phyloP scores from a whole-genome alignment of 768 basidiomycete species.

The Paxillus rubicundulus region DNA sequence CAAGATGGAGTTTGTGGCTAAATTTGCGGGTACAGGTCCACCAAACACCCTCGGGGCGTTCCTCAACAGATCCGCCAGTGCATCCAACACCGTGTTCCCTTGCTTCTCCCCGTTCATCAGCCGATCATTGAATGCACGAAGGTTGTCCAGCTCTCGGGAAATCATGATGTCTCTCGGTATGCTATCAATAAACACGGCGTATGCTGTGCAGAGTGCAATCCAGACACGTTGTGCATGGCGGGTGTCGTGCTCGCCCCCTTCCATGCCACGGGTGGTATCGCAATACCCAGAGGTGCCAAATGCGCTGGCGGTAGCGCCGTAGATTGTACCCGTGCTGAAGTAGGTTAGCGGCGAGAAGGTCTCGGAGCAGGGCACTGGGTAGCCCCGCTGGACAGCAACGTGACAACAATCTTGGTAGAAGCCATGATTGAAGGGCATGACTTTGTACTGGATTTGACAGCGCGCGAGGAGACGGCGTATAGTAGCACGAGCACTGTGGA shows the following conservation, averaged over 20 bases:
- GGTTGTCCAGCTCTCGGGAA: slow-evolving; percentile 13
- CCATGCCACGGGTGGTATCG: too few species aligned
- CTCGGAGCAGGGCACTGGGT: slow-evolving; percentile 22
- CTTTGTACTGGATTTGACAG: slow-evolving; percentile 14
- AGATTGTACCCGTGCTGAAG: slow-evolving; percentile 32
- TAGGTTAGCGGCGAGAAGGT: slow-evolving; percentile 23
- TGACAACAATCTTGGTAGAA: slow-evolving; percentile 22
- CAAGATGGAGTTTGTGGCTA: slow-evolving; percentile 37
- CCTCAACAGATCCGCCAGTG: slow-evolving; percentile 33
- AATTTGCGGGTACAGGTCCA: slow-evolving; percentile 27
- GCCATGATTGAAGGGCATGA: slow-evolving; percentile 10
- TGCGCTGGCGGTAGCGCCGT: slow-evolving; percentile 22
- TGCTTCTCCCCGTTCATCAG: slow-evolving; percentile 31
- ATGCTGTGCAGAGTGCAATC: slow-evolving; percentile 40
- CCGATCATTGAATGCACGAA: slow-evolving; percentile 35
- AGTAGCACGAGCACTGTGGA: slow-evolving; percentile 10
- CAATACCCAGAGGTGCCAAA: slow-evolving; percentile 21
- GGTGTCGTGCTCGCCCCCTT: background rate
- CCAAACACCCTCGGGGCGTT: slow-evolving; percentile 29
- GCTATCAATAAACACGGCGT: slow-evolving; percentile 36
- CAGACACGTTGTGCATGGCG: slow-evolving; percentile 17
- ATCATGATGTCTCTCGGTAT: slow-evolving; percentile 18
- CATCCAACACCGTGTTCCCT: slow-evolving; percentile 30
- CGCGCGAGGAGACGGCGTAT: slow-evolving; percentile 15
- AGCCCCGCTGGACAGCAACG: slow-evolving; percentile 25